Evolutionary conservation across 345 rosid genomes (phyloP).

Genomic region (Lepidium africanum): DNA sequence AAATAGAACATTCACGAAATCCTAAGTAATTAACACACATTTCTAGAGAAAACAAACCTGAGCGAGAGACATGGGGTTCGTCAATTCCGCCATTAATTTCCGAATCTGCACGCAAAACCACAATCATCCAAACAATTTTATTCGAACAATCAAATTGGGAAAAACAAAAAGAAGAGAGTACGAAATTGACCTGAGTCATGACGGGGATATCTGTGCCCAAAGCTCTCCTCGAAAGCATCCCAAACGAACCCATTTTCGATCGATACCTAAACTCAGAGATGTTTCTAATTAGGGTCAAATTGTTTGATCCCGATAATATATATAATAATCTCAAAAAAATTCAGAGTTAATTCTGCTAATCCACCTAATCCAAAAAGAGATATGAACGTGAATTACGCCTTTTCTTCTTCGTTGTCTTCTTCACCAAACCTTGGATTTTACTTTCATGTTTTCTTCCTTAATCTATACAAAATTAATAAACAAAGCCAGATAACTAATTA

Average conservation of each 20-base stretch:
- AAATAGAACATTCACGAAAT: neutral
- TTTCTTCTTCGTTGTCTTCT: neutral
- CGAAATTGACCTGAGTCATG: constrained; percentile 64
- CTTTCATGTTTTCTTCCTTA: neutral
- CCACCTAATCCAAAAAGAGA: neutral
- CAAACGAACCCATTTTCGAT: constrained; percentile 65
- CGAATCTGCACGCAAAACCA: constrained; percentile 58
- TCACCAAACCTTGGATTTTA: constrained; percentile 8
- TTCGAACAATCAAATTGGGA: neutral
- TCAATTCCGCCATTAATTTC: constrained; percentile 57
- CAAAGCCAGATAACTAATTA: no score
- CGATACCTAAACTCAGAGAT: neutral
- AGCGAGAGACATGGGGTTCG: constrained; percentile 71
- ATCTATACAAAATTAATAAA: neutral
- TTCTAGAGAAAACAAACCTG: constrained; percentile 49
- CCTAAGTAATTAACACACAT: constrained; percentile 1
- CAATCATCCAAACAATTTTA: constrained; percentile 6
- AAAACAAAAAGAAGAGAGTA: neutral
- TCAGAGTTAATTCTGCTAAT: neutral
- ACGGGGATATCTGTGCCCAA: constrained; percentile 76
- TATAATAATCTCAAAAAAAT: neutral
- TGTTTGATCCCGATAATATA: neutral
- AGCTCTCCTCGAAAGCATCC: constrained; percentile 75
- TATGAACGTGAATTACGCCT: neutral
- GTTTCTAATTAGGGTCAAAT: neutral